Base-by-base conservation (phyloP, 192 early-diverging fungal species). In the Coemansia sp. region DNA sequence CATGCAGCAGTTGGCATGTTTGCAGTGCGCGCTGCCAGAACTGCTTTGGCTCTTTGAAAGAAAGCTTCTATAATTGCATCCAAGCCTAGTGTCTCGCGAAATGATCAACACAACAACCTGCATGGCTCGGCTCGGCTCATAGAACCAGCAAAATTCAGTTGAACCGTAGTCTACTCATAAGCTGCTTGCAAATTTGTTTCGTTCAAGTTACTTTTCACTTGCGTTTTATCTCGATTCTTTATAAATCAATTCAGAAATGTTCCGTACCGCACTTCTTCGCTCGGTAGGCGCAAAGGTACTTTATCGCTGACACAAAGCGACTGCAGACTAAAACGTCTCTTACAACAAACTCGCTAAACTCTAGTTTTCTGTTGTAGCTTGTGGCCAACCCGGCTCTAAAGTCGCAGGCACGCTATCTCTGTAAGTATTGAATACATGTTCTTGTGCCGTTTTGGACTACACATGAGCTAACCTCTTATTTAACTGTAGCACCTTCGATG, bases 251-350 rank as follows among this genome's bases (percentile, higher is more conserved):
- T 31, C 31, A 38, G 41, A 51, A 62, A 80, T 80, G 77, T 71
- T 74, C 58, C 67, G 68, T 21, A 27, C 65, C 3, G 21, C 50
- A 23, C 54, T 80, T 22, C 26, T 72, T 37, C 72, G 72, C 10
- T 31, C 62, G 38, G 11, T 23, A 21, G 50, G 45, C 43, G 53
- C 61, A 51, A 74, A 70, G 68, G 77, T 80, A 73, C 4, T n/a
- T 17, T 37, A 17, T 55, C 17, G 25, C 1, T 17, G 19, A 23
- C 25, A 29, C 25, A 6, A 31, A 17, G 31, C 21, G 19, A 22
- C 57, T 58, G 57, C 29, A 16, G 17, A 3, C 25, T 39, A 63
- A 9, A 16, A 3, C 39, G 0, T 39, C 54, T 59, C 31, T 6
- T 19, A 41, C 57, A 41, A 9, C 3, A 38, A 41, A 50, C 17